phyloP scores from a whole-genome alignment of 2,329 filamentous ascomycete genomes.

The Ophiostoma montium region DNA sequence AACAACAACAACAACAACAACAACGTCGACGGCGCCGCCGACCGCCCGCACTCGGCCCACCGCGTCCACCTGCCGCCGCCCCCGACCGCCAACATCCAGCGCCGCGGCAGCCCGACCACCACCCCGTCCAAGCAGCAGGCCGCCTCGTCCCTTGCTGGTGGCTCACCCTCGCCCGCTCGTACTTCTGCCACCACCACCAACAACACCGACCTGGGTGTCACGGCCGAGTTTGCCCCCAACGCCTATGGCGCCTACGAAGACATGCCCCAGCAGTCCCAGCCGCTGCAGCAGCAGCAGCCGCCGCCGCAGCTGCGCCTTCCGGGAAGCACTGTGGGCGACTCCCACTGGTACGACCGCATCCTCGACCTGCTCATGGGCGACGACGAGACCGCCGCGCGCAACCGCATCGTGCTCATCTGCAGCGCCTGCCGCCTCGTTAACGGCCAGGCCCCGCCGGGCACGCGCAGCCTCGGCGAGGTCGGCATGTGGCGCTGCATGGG shows the following conservation, averaged over 20 bases:
- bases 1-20: too few relatives aligned
- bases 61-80: conserved; percentile 42
- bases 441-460: conserved; percentile 84
- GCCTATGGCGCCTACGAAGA: conserved; percentile 33
- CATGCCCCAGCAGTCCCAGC: background rate
- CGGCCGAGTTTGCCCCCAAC: conserved; percentile 61
- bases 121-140: conserved; percentile 1
- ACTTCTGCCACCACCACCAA: too few relatives aligned
- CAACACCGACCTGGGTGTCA: conserved; percentile 21
- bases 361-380: conserved; percentile 86
- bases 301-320: too few relatives aligned
- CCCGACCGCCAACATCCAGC: conserved; percentile 47
- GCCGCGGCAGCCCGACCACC: background rate
- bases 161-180: too few relatives aligned
- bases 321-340: conserved; percentile 20
- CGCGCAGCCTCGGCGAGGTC: conserved; percentile 60
- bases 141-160: background rate
- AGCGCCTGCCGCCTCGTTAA: conserved; percentile 74
- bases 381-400: conserved; percentile 84
- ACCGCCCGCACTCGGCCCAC: conserved; percentile 14
- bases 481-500: conserved; percentile 79
- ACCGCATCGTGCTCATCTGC: conserved; percentile 81
- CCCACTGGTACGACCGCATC: conserved; percentile 89
- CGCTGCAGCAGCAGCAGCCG: too few relatives aligned
- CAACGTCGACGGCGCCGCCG: background rate